phyloP scores from a whole-genome alignment of 2,329 filamentous ascomycete species.

The Calonectria multiphialidica region DNA sequence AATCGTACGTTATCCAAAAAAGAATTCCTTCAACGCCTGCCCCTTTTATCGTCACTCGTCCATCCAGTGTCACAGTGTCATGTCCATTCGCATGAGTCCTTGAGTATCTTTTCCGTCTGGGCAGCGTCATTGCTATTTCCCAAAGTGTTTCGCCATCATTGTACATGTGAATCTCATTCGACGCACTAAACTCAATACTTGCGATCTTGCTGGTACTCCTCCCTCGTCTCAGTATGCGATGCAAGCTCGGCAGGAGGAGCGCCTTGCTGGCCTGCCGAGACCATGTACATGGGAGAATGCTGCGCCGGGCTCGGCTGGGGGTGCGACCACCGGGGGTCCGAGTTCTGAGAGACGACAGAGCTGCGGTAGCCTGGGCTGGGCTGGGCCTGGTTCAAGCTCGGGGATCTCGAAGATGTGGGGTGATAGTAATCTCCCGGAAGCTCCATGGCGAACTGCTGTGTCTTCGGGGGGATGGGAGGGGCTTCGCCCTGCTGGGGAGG shows the following conservation, averaged over 20 bases:
- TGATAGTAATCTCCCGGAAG: slow-evolving; percentile 64
- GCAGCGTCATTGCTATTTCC: not conserved
- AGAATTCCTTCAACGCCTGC: slow-evolving; percentile 10
- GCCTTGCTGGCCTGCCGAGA: slow-evolving; percentile 55
- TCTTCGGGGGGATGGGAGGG: slow-evolving; percentile 42
- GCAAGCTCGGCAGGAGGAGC: slow-evolving; percentile 58
- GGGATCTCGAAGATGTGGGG: slow-evolving; percentile 48
- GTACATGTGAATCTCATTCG: not conserved
- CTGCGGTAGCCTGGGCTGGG: slow-evolving; percentile 39
- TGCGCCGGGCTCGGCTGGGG: slow-evolving; percentile 41
- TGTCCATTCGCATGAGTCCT: not conserved
- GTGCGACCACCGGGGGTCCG: slow-evolving; percentile 58
- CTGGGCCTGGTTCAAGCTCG: slow-evolving; percentile 40
- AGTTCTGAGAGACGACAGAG: slow-evolving; percentile 35
- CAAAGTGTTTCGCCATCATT: not conserved
- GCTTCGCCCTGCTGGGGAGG: slow-evolving; percentile 35
- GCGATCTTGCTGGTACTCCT: slow-evolving; percentile 52
- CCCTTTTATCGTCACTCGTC: slow-evolving; percentile 10
- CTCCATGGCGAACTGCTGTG: slow-evolving; percentile 50
- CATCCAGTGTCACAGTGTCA: not conserved
- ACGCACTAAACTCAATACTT: slow-evolving; percentile 9
- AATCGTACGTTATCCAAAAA: slow-evolving; percentile 13
- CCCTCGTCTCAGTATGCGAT: slow-evolving; percentile 60
- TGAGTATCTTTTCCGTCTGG: not conserved
- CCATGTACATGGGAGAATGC: slow-evolving; percentile 47